Percentiles rank a stretch among this genome's conserved stretches.
Evolutionary conservation across 2,329 filamentous ascomycete species (phyloP).

Genomic region (Periconia digitata): DNA sequence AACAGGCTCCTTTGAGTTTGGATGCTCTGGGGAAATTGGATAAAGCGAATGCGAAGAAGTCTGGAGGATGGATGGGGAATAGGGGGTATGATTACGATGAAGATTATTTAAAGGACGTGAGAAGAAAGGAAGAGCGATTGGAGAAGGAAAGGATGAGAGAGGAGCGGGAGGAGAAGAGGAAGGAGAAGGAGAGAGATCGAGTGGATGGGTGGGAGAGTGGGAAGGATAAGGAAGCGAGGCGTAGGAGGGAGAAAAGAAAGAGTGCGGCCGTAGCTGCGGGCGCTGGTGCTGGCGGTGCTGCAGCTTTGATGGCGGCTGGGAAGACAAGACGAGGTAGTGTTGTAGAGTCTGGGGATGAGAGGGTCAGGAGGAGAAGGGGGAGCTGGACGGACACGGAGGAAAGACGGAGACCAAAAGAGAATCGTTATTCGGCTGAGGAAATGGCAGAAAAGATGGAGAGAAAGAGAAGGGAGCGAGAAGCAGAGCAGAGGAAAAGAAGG

Average conservation of each 20-base stretch:
- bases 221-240: slow-evolving; percentile 16
- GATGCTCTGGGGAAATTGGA: slow-evolving; percentile 69
- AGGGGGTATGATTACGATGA: slow-evolving; percentile 45
- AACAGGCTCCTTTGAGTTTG: slow-evolving; percentile 45
- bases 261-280: slow-evolving; percentile 26
- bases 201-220: slow-evolving; percentile 24
- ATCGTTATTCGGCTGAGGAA: slow-evolving; percentile 43
- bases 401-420: slow-evolving; percentile 27
- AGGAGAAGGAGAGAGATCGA: slow-evolving; percentile 28
- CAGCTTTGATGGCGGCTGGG: slow-evolving; percentile 11
- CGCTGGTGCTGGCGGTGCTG: background rate
- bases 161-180: slow-evolving; percentile 35
- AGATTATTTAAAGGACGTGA: slow-evolving; percentile 41
- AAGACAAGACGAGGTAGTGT: slow-evolving; percentile 21
- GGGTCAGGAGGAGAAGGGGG: slow-evolving; percentile 27
- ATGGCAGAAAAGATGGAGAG: slow-evolving; percentile 41
- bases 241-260: slow-evolving; percentile 21
- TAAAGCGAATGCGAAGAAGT: slow-evolving; percentile 59
- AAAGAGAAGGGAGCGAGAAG: slow-evolving; percentile 44
- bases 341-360: slow-evolving; percentile 17
- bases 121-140: slow-evolving; percentile 36
- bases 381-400: slow-evolving; percentile 33
- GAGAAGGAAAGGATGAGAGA: slow-evolving; percentile 37
- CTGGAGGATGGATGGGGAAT: slow-evolving; percentile 33
- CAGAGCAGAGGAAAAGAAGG: slow-evolving; percentile 41